Conservation (phyloP, 257 asterid genomes). For the Voacanga thouarsii region DNA sequence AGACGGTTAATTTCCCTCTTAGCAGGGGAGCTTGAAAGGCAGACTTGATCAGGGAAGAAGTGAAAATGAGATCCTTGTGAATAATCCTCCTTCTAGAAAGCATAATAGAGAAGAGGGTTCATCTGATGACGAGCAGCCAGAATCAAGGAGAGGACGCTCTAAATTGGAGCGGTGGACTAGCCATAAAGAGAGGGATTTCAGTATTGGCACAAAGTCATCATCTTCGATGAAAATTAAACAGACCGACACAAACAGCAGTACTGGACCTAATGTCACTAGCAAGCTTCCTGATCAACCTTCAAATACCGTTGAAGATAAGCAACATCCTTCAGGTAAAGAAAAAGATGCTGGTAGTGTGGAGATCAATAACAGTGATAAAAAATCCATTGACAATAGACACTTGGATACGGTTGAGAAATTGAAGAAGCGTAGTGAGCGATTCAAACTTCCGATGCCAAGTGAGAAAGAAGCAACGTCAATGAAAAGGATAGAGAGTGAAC, state of each 20-base stretch:
- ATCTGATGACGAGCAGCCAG: conserved; percentile 59
- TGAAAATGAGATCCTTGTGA: conserved; percentile 40
- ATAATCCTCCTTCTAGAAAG: conserved; percentile 44
- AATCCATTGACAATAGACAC: conserved; percentile 60
- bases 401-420: conserved; percentile 86
- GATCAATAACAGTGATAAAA: conserved; percentile 33
- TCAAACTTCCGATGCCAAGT: conserved; percentile 92
- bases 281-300: conserved; percentile 42
- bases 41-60: conserved; percentile 41
- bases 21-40: conserved; percentile 55
- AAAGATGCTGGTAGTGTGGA: conserved; percentile 40
- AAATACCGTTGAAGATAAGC: conserved; percentile 39
- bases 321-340: conserved; percentile 36
- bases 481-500: conserved; percentile 56
- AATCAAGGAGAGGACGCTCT: conserved; percentile 72
- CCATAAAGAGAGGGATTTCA: conserved; percentile 75
- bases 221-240: conserved; percentile 49
- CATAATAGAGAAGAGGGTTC: conserved; percentile 49
- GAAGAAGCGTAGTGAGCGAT: conserved; percentile 93
- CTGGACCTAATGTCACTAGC: conserved; percentile 27
- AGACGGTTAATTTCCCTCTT: conserved; percentile 7
- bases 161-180: conserved; percentile 91
- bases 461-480: conserved; percentile 55
- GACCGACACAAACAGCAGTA: conserved; percentile 23
- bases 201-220: conserved; percentile 35